Percentiles rank a stretch among this genome's conserved stretches.
These are phyloP conservation scores for Shiraia sp. DNA, from an alignment of 2,329 filamentous ascomycete genomes.

Conservation along the genomic window DNA sequence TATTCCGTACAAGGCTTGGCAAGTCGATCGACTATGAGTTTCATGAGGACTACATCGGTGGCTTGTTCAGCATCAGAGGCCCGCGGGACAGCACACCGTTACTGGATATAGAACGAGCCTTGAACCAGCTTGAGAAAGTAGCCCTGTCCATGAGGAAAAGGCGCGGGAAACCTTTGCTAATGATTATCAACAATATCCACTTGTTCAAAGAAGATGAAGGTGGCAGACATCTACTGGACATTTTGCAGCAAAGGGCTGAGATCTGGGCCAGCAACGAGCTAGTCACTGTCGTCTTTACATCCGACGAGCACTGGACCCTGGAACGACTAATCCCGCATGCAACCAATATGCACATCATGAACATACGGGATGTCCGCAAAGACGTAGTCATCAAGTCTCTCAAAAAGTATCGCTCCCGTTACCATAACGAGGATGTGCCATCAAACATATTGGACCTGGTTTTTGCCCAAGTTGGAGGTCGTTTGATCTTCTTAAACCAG, in stretches of 20 bases:
- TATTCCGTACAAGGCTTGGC: constrained; percentile 88
- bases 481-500: constrained; percentile 82
- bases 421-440: constrained; percentile 66
- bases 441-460: constrained; percentile 69
- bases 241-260: constrained; percentile 92
- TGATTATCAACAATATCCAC: constrained; percentile 94
- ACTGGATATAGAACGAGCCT: constrained; percentile 90
- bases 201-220: constrained; percentile 87
- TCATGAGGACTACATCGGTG: constrained; percentile 96
- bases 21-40: constrained; percentile 96
- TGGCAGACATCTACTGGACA: constrained; percentile 84
- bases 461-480: constrained; percentile 85
- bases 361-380: constrained; percentile 80
- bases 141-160: constrained; percentile 70
- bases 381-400: constrained; percentile 74
- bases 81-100: constrained; percentile 89
- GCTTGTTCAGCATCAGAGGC: constrained; percentile 89
- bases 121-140: constrained; percentile 97
- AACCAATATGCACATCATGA: constrained; percentile 88
- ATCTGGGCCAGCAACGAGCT: constrained; percentile 92
- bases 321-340: constrained; percentile 89
- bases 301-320: constrained; percentile 97
- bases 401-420: constrained; percentile 73
- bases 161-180: constrained; percentile 70
- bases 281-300: constrained; percentile 91